A percentile compares a stretch with the other conserved stretches of the same genome.
phyloP scores from a whole-genome alignment of 2,329 filamentous ascomycete genomes.

The Diaporthe caulivora region DNA sequence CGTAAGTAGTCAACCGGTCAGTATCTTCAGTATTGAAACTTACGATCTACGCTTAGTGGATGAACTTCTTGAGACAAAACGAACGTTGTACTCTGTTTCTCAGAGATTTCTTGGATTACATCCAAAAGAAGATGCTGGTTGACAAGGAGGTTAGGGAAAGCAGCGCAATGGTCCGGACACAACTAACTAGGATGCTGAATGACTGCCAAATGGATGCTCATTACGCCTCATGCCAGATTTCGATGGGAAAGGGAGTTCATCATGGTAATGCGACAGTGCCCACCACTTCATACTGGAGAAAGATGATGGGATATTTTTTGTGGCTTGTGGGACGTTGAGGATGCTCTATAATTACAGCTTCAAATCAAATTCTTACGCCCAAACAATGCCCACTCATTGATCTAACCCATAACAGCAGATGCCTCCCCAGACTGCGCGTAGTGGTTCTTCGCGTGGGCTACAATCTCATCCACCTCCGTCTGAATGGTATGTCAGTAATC shows the following conservation, averaged over 20 bases:
- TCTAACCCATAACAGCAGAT: background rate
- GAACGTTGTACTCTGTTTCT: background rate
- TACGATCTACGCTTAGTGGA: background rate
- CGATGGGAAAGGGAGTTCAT: background rate
- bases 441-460: background rate
- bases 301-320: background rate
- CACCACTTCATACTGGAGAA: background rate
- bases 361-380: background rate
- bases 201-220: background rate
- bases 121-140: constrained; percentile 4
- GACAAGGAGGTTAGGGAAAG: background rate
- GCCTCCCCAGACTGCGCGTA: background rate
- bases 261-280: background rate
- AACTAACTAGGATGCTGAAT: background rate
- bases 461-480: background rate
- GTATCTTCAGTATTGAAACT: background rate
- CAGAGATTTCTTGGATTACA: background rate
- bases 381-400: no score
- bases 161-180: background rate
- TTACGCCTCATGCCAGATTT: background rate
- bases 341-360: background rate
- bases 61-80: background rate
- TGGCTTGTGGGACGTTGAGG: background rate
- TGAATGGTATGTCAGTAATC: background rate
- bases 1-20: background rate